Percentiles rank a stretch among this genome's conserved stretches.
Conservation (phyloP, 192 early-diverging fungal species). For the Backusella psychrophila region DNA sequence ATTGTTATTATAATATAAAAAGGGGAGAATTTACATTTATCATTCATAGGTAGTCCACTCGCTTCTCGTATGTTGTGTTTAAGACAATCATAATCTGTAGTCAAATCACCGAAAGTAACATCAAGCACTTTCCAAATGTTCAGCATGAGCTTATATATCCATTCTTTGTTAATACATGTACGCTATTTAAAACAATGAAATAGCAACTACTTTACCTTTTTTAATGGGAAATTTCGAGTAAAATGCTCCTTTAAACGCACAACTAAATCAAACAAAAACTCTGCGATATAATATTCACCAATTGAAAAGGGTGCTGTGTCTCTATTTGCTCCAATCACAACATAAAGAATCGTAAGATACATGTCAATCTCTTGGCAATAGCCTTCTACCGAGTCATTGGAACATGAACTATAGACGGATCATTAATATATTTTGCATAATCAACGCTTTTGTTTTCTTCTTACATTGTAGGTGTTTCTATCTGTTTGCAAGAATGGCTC, state of each 20-base stretch:
- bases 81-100: conserved; percentile 41
- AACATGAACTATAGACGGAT: background rate
- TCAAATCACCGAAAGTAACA: conserved; percentile 54
- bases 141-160: conserved; percentile 42
- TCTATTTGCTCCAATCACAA: conserved; percentile 49
- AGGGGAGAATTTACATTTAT: conserved; percentile 4
- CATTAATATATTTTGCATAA: background rate
- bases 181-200: background rate
- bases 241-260: conserved; percentile 66
- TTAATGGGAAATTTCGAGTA: conserved; percentile 66
- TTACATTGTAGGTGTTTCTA: conserved; percentile 40
- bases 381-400: background rate
- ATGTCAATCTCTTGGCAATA: conserved; percentile 40
- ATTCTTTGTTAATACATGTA: background rate
- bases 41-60: conserved; percentile 37
- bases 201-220: conserved; percentile 47
- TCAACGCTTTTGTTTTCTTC: background rate
- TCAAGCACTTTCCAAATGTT: conserved; percentile 69
- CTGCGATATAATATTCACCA: conserved; percentile 43
- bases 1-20: background rate
- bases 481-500: conserved; percentile 49
- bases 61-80: conserved; percentile 49
- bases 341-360: conserved; percentile 61
- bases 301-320: background rate
- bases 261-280: conserved; percentile 66